Conservation (phyloP, 2,329 filamentous ascomycete genomes). For the Bipolaris gigantea region DNA sequence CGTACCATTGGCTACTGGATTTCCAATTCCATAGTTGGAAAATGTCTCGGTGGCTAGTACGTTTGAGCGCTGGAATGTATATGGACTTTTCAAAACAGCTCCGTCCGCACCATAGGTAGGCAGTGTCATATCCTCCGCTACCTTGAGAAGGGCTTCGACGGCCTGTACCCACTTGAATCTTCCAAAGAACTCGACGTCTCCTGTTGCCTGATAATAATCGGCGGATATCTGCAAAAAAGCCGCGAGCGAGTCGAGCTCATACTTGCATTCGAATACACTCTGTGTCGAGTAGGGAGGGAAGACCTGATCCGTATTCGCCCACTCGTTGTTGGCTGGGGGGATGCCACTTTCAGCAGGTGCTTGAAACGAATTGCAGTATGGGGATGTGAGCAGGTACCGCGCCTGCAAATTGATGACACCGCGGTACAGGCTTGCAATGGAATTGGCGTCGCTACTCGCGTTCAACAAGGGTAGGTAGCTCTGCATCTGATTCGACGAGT, state of each 20-base stretch:
- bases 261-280: constrained; percentile 58
- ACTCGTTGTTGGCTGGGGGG: constrained; percentile 43
- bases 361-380: constrained; percentile 59
- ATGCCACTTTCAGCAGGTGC: constrained; percentile 54
- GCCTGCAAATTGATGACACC: constrained; percentile 73
- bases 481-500: constrained; percentile 69
- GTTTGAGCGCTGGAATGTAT: constrained; percentile 51
- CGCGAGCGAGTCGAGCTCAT: constrained; percentile 57
- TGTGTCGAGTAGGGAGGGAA: constrained; percentile 48
- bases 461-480: constrained; percentile 66
- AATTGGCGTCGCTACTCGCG: constrained; percentile 57
- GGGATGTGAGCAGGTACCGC: constrained; percentile 65
- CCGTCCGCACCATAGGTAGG: constrained; percentile 54
- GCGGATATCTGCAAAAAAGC: constrained; percentile 54
- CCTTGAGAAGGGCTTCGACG: constrained; percentile 49
- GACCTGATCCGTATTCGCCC: constrained; percentile 48
- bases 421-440: constrained; percentile 67
- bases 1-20: constrained; percentile 53
- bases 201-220: constrained; percentile 54
- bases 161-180: constrained; percentile 53
- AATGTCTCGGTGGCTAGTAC: constrained; percentile 52
- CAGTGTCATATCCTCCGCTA: constrained; percentile 52
- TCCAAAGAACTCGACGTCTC: constrained; percentile 53
- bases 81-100: constrained; percentile 48
- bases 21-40: constrained; percentile 57